Evolutionary conservation across 345 rosid species (phyloP).

Genomic region (Geranium brycei): DNA sequence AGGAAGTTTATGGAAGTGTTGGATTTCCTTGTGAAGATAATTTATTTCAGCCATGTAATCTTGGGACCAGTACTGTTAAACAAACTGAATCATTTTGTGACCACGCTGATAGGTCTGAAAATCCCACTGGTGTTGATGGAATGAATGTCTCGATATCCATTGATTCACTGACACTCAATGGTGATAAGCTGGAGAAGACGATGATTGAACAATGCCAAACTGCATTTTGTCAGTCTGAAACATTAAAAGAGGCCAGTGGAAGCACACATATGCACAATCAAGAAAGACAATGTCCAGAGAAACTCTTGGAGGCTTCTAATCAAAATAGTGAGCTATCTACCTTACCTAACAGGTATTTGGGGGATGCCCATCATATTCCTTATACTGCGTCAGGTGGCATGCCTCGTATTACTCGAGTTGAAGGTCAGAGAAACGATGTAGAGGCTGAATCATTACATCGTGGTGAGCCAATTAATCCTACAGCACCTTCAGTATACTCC

Average conservation of each 20-base stretch:
- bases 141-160: slow-evolving; percentile 15
- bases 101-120: slow-evolving; percentile 13
- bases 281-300: slow-evolving; percentile 13
- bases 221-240: slow-evolving; percentile 1
- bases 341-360: slow-evolving; percentile 15
- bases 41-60: slow-evolving; percentile 11
- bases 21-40: slow-evolving; percentile 16
- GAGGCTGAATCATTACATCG: slow-evolving; percentile 15
- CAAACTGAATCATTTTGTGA: slow-evolving; percentile 17
- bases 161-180: slow-evolving; percentile 12
- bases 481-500: slow-evolving; percentile 14
- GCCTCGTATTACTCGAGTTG: slow-evolving; percentile 14
- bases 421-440: slow-evolving; percentile 17
- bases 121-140: slow-evolving; percentile 7
- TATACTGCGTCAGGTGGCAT: slow-evolving; percentile 16
- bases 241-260: slow-evolving; percentile 7
- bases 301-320: slow-evolving; percentile 19
- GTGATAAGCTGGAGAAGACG: slow-evolving; percentile 5
- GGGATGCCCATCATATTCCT: slow-evolving; percentile 15
- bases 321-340: slow-evolving; percentile 19
- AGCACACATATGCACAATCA: slow-evolving; percentile 3
- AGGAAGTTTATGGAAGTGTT: slow-evolving; percentile 12
- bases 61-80: slow-evolving; percentile 8
- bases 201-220: slow-evolving; percentile 12
- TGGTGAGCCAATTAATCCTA: slow-evolving; percentile 19